phyloP scores from a whole-genome alignment of 257 asterid species.

The Plantago ovata region DNA sequence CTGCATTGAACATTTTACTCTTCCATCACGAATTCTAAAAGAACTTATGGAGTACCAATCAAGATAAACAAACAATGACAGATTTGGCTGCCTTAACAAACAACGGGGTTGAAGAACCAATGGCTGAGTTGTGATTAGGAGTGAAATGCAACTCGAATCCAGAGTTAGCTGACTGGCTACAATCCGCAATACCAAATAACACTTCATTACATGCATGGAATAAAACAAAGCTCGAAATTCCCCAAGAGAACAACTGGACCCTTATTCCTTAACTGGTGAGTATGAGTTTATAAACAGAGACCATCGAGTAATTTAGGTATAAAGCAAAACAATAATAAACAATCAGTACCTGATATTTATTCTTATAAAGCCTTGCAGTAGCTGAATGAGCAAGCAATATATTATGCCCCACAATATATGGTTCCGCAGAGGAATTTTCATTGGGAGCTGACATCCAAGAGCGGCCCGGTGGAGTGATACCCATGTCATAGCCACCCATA shows the following conservation, averaged over 20 bases:
- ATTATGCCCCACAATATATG: slow-evolving; percentile 45
- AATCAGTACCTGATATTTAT: slow-evolving; percentile 44
- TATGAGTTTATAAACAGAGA: too few relatives aligned
- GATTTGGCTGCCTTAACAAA: too few relatives aligned
- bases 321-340: not conserved
- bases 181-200: too few relatives aligned
- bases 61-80: not conserved
- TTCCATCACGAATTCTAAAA: not conserved
- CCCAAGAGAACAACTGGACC: too few relatives aligned
- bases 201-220: too few relatives aligned
- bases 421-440: slow-evolving; percentile 44
- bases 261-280: too few relatives aligned
- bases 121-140: too few relatives aligned
- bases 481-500: slow-evolving; percentile 44
- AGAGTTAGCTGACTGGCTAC: too few relatives aligned
- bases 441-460: slow-evolving; percentile 28
- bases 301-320: not conserved
- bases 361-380: slow-evolving; percentile 27
- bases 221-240: too few relatives aligned
- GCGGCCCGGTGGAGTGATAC: slow-evolving; percentile 37
- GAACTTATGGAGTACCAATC: not conserved
- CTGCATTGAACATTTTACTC: slow-evolving; percentile 24
- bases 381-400: slow-evolving; percentile 50
- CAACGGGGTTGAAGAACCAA: too few relatives aligned
- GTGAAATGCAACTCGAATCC: too few relatives aligned